Conservation (phyloP, 495 filamentous ascomycete genomes). For the Tirmania nivea region DNA sequence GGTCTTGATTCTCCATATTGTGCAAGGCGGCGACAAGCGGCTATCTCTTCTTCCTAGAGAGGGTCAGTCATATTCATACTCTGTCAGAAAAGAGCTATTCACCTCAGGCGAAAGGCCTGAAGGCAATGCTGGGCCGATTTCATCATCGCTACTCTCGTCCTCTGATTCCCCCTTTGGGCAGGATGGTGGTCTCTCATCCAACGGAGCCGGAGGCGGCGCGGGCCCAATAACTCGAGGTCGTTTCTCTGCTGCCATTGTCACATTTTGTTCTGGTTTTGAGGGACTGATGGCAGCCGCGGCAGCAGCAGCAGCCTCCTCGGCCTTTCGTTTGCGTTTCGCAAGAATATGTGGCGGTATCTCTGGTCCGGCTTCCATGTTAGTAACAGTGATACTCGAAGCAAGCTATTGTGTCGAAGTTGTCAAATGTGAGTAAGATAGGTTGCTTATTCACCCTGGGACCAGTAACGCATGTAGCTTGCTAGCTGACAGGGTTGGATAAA, state of each 20-base stretch:
- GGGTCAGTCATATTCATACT: too few relatives aligned
- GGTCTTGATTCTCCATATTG: too few relatives aligned
- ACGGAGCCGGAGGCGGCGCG: conserved; percentile 30
- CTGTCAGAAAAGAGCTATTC: background rate
- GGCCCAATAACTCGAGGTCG: conserved; percentile 30
- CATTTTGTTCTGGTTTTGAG: conserved; percentile 16
- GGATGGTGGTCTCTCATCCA: conserved; percentile 26
- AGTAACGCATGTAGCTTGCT: background rate
- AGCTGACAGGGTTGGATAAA: too few relatives aligned
- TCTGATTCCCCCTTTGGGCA: conserved; percentile 17
- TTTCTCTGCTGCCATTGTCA: conserved; percentile 19
- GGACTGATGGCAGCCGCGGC: conserved; percentile 12
- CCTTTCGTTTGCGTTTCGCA: conserved; percentile 22
- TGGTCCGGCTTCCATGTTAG: conserved; percentile 19
- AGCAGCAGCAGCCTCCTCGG: conserved; percentile 17
- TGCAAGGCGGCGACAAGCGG: too few relatives aligned
- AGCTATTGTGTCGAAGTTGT: background rate
- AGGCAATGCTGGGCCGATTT: conserved; percentile 69
- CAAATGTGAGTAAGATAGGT: background rate
- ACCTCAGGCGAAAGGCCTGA: conserved; percentile 20
- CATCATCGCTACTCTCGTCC: conserved; percentile 31
- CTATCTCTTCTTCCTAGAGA: too few relatives aligned
- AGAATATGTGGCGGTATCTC: conserved; percentile 22
- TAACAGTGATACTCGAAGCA: conserved; percentile 2
- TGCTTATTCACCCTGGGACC: background rate